Evolutionary conservation across 2,329 filamentous ascomycete genomes (phyloP), one percentile per base, ranked within the genome.

Genomic region (Proliferodiscus dingleyae): DNA sequence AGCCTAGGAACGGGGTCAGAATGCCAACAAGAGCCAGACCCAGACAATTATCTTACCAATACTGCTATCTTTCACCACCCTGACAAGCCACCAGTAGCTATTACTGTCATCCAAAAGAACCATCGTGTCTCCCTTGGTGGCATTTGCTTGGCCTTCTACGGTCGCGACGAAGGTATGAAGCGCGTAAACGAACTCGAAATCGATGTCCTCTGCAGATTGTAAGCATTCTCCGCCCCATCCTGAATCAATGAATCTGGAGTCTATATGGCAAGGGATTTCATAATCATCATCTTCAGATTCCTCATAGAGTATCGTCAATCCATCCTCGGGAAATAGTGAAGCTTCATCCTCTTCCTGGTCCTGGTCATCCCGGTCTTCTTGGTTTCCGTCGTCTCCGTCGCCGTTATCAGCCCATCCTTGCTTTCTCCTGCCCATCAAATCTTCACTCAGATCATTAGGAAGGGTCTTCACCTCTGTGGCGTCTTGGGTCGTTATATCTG

Each of bases 181-280:
- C 22, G 93, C 93, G 71, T 98, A 98, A 50, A 98, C 93, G 70
- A 97, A 97, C 66, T 97, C 91, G 73, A 98, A 97, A 75, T 98
- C 93, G 69, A 98, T 98, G 63, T 98, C 93, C 79, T 98, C 93
- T 97, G 74, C 68, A 68, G 84, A 77, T 77, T 80, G 86, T 95
- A 89, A 95, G 89, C 83, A 85, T 73, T 87, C 79, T 70, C 77
- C 77, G 66, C 76, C 81, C 83, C 83, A 90, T 49, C 81, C 83
- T 58, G 78, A 81, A 65, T 87, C 81, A 73, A 85, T 67, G 67
- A 80, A 85, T 68, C 74, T 74, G 49, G 75, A 64, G 62, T 86
- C 74, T 65, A 73, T 65, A 67, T 62, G 59, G 51, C 55, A 62
- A 54, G 58, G 70, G 68, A 66, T 74, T 68, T 62, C 67, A 73